These are phyloP conservation scores for Xylaria polymorpha DNA, from an alignment of 2,329 filamentous ascomycete species.

Conservation along the genomic window DNA sequence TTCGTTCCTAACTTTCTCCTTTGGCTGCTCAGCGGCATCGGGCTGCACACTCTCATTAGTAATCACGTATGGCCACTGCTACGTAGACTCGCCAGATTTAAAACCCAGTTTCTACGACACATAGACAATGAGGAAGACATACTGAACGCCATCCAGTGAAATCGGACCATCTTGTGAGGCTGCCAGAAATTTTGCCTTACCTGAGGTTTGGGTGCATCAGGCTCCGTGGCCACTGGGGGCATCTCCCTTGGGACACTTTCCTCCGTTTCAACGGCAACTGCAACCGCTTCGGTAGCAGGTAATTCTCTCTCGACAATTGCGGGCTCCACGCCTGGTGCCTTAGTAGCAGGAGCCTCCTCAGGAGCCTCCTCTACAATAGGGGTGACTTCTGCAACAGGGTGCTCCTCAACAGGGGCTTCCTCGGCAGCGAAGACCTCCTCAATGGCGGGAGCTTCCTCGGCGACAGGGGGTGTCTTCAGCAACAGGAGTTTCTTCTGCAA, in stretches of 20 bases:
- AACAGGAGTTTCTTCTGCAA: conserved; percentile 13
- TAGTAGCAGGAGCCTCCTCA: too few relatives aligned
- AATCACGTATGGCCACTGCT: not conserved
- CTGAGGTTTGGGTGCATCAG: conserved; percentile 39
- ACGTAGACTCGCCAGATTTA: conserved; percentile 29
- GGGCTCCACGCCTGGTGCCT: conserved; percentile 7
- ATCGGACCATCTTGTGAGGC: conserved; percentile 41
- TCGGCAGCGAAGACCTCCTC: conserved; percentile 6
- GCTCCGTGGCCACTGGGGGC: conserved; percentile 30
- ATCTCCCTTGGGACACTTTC: conserved; percentile 25
- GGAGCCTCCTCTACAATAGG: conserved; percentile 19
- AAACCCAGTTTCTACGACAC: conserved; percentile 32
- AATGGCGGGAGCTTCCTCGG: not conserved
- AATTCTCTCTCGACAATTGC: conserved; percentile 27
- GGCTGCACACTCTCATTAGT: conserved; percentile 29
- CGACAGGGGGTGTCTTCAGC: conserved; percentile 5
- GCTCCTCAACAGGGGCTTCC: not conserved
- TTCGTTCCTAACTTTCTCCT: conserved; percentile 19
- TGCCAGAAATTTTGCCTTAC: conserved; percentile 44
- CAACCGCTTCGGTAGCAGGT: conserved; percentile 13
- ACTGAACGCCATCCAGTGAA: conserved; percentile 42
- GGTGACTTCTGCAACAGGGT: conserved; percentile 1
- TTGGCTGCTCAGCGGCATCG: conserved; percentile 38
- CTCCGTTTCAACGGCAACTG: conserved; percentile 19
- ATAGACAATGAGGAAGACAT: conserved; percentile 40